Conservation (phyloP, 495 filamentous ascomycete species). For the Trichocladium antarcticum region DNA sequence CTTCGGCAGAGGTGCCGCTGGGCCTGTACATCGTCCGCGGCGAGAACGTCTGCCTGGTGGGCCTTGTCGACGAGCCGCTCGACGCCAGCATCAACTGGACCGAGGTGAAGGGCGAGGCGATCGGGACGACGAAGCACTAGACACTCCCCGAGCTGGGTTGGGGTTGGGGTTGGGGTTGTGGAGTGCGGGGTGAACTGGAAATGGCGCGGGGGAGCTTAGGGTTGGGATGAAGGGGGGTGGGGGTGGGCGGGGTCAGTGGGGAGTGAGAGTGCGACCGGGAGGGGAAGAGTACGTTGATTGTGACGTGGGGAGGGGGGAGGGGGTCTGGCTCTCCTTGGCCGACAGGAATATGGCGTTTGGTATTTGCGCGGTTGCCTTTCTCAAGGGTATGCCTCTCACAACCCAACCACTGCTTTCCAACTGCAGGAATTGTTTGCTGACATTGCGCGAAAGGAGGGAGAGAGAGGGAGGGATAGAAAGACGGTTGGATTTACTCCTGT, state of each 20-base stretch:
- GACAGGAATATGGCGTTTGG: neutral
- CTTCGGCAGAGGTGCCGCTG: conserved; percentile 68
- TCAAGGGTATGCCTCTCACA: conserved; percentile 18
- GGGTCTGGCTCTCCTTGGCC: neutral
- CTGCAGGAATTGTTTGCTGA: conserved; percentile 10
- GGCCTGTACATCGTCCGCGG: conserved; percentile 88
- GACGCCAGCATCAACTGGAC: conserved; percentile 84
- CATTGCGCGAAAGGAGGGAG: conserved; percentile 1
- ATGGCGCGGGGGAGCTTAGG: neutral
- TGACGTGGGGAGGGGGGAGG: neutral
- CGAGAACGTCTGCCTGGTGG: conserved; percentile 87
- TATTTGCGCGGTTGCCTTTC: conserved; percentile 1
- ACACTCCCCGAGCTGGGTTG: neutral
- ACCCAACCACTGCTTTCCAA: neutral
- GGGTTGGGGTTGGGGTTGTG: neutral
- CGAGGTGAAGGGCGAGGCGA: conserved; percentile 73
- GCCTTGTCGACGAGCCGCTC: conserved; percentile 77
- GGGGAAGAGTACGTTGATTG: neutral
- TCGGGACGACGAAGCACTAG: conserved; percentile 67
- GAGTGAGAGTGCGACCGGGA: neutral
- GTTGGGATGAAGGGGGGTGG: neutral
- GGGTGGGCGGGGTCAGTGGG: neutral
- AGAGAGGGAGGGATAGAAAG: neutral
- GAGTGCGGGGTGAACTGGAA: no score
- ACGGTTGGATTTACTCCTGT: neutral